Evolutionary conservation across 2,329 filamentous ascomycete species (phyloP), one percentile per base, ranked within the genome.

Genomic region (Cyphellophora europaea): DNA sequence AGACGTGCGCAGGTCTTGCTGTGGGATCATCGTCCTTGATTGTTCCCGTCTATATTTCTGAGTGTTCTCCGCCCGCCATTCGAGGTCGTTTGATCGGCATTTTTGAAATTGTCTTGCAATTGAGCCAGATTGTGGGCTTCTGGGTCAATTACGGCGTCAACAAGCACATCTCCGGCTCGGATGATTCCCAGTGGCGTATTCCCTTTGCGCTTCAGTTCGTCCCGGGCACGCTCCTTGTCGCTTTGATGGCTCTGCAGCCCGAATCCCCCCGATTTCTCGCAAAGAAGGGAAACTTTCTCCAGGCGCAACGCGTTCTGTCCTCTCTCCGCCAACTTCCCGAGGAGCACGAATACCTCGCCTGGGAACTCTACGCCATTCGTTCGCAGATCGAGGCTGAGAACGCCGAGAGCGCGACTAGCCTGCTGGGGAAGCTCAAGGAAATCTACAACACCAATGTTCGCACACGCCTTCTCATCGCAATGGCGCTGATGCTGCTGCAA

Each of bases 81-180:
- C 68, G 78, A 42, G 77, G 77, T 12, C 67, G 75, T 2, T 64
- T 82, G 1, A 73, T 81, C 15, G 77, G 77, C 33, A 69, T 81
- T 35, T 82, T 79, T 54, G 77, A 82, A 52, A 63, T 81, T 2
- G 72, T 74, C 15, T 79, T 72, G 58, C 77, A 80, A 57, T 62
- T 72, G 53, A 74, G 79, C 56, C 65, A 77, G 39, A 53, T 77
- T 2, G 71, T 78, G 17, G 77, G 75, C 14, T 77, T 77, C 56
- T 77, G 73, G 74, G 75, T 77, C 56, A 77, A 76, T 63, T 25
- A 63, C 34, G 55, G 52, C 1, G 54, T 56, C 8, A 57, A 60
- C 25, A 49, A 52, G 27, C 56, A 55, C 58, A 33, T 33, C 4
- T 33, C 19, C 5, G 16, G 11, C 6, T 6, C 32, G 12, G 2